A percentile compares a stretch with the other conserved stretches of the same genome.
Conservation (phyloP, 257 asterid genomes). For the Agastache rugosa region DNA sequence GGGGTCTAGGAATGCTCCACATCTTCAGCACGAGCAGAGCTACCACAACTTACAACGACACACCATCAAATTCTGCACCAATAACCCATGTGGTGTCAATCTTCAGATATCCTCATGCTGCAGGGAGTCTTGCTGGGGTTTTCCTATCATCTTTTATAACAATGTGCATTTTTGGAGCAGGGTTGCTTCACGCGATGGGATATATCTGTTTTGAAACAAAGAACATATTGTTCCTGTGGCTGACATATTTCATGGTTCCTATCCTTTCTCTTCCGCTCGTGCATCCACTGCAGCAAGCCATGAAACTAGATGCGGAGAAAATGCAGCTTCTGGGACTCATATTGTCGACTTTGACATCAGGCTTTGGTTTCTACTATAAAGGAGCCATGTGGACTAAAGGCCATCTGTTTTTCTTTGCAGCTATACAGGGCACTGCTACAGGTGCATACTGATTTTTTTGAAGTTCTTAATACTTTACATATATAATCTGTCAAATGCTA, state of each 20-base stretch:
- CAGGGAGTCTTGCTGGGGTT: conserved; percentile 80
- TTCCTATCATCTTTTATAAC: conserved; percentile 75
- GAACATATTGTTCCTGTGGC: conserved; percentile 59
- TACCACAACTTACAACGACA: conserved; percentile 28
- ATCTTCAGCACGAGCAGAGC: conserved; percentile 55
- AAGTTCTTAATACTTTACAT: neutral
- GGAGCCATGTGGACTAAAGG: conserved; percentile 53
- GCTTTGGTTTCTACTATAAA: conserved; percentile 78
- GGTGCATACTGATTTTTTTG: conserved; percentile 38
- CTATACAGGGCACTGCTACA: conserved; percentile 73
- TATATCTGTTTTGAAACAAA: conserved; percentile 54
- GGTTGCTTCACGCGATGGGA: conserved; percentile 68
- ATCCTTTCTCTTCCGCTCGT: conserved; percentile 69
- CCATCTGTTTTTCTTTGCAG: conserved; percentile 64
- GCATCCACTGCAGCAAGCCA: conserved; percentile 67
- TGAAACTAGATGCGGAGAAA: conserved; percentile 79
- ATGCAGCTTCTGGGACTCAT: conserved; percentile 88
- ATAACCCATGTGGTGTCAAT: conserved; percentile 61
- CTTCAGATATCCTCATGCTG: conserved; percentile 77
- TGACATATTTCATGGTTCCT: conserved; percentile 76
- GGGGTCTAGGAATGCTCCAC: conserved; percentile 77
- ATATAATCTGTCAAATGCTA: conserved; percentile 12
- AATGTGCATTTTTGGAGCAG: conserved; percentile 77
- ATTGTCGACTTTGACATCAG: conserved; percentile 65
- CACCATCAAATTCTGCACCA: conserved; percentile 37